Conservation (phyloP, 2,329 filamentous ascomycete genomes). For the Fusarium sp. region DNA sequence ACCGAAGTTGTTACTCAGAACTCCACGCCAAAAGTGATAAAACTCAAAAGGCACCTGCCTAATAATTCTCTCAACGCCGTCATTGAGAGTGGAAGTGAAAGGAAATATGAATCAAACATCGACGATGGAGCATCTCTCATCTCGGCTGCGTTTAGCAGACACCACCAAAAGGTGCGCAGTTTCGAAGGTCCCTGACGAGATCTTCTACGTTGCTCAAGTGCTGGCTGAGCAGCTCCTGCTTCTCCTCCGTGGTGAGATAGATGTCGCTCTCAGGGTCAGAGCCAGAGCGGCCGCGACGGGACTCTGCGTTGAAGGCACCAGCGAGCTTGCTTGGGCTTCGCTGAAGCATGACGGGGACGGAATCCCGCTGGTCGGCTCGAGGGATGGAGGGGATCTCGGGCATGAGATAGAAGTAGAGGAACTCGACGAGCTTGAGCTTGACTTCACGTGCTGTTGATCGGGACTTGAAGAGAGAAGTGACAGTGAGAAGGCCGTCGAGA, state of each 20-base stretch:
- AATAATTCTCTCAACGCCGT: slow-evolving; percentile 34
- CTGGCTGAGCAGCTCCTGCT: slow-evolving; percentile 79
- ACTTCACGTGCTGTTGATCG: slow-evolving; percentile 86
- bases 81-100: slow-evolving; percentile 5
- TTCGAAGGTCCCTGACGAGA: slow-evolving; percentile 83
- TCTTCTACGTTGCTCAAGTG: slow-evolving; percentile 87
- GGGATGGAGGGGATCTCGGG: slow-evolving; percentile 78
- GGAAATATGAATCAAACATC: slow-evolving; percentile 3
- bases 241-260: slow-evolving; percentile 76
- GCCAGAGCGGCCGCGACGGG: slow-evolving; percentile 49
- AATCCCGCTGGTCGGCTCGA: slow-evolving; percentile 57
- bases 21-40: slow-evolving; percentile 38
- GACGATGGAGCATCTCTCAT: neutral
- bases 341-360: slow-evolving; percentile 66
- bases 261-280: slow-evolving; percentile 54
- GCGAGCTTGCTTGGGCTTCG: slow-evolving; percentile 76
- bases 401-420: slow-evolving; percentile 98
- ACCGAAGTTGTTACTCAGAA: slow-evolving; percentile 38
- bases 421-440: slow-evolving; percentile 96
- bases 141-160: slow-evolving; percentile 54
- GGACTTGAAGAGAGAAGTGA: slow-evolving; percentile 93
- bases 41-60: slow-evolving; percentile 26
- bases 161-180: slow-evolving; percentile 79
- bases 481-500: slow-evolving; percentile 89
- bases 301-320: slow-evolving; percentile 61